Evolutionary conservation across 345 rosid genomes (phyloP).

Genomic region (Brassica nigra): DNA sequence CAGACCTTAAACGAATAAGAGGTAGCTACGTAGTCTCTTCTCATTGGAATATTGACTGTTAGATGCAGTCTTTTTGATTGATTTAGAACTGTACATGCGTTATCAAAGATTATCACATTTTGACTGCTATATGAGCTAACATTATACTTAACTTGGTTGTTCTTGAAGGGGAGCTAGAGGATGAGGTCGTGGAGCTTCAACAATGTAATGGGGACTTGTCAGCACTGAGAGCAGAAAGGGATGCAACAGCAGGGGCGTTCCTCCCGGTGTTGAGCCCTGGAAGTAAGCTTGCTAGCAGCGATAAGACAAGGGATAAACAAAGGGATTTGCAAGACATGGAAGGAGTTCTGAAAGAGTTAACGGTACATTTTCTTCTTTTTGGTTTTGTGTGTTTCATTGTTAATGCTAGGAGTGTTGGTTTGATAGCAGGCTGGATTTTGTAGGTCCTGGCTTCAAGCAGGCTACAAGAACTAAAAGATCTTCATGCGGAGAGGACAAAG

Average conservation of each 20-base stretch:
- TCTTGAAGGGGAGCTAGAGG: slow-evolving; percentile 73
- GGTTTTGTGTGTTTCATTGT: slow-evolving; percentile 19
- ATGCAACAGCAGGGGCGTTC: slow-evolving; percentile 74
- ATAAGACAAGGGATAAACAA: slow-evolving; percentile 69
- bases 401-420: slow-evolving; percentile 24
- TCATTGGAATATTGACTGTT: slow-evolving; percentile 7
- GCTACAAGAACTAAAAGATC: slow-evolving; percentile 65
- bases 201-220: slow-evolving; percentile 67
- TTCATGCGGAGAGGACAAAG: slow-evolving; percentile 76
- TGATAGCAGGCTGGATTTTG: slow-evolving; percentile 35
- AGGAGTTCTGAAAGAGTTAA: slow-evolving; percentile 61
- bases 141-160: slow-evolving; percentile 36
- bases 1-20: slow-evolving; percentile 62
- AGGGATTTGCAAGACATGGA: slow-evolving; percentile 80
- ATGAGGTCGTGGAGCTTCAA: slow-evolving; percentile 60
- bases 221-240: slow-evolving; percentile 77
- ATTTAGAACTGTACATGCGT: neutral
- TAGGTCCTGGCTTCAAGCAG: slow-evolving; percentile 76
- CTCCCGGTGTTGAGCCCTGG: slow-evolving; percentile 73
- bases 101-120: slow-evolving; percentile 6
- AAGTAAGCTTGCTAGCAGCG: slow-evolving; percentile 60
- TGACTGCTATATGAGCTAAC: slow-evolving; percentile 9
- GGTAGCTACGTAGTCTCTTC: slow-evolving; percentile 53
- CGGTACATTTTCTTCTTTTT: slow-evolving; percentile 47
- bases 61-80: neutral